Evolutionary conservation across 768 basidiomycete species (phyloP), one percentile per base, ranked within the genome.

Genomic region (Coprinopsis strossmayeri): DNA sequence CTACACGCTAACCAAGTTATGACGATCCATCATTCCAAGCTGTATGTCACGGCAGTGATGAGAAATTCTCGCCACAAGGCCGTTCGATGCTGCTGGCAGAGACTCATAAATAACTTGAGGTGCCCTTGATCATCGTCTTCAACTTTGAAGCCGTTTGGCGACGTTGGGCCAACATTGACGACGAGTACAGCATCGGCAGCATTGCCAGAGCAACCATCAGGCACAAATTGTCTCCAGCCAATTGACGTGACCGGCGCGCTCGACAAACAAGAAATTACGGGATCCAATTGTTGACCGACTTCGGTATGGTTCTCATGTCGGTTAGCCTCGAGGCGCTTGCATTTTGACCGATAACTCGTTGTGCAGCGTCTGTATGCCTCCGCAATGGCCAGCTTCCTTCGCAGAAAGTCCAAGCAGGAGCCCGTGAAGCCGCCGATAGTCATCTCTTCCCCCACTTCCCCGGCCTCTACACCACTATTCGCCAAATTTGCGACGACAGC

Each of bases 331-430:
- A 51, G 49, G 49, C 49, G 17, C 23, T 17, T 9, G 45, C 35
- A 21, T 37, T 34, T 32, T 45, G 43, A 45, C 43, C 25, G 21
- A 25, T 23, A 42, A 9, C 17, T 28, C 45, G 21, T 20, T 18
- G 32, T 20, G 21, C 26, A 27, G 25, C 30, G 46, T 25, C 37
- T 44, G 27, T 23, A 41, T 40, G 35, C 23, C 10, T 45, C 42
- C 44, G 61, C 64, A 61, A 79, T 80, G 78, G 71, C 74, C 55
- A 71, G 70, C 60, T 78, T 80, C 66, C 67, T 79, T 62, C 78
- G 74, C 66, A 78, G 66, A 67, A 77, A 76, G 59, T 51, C 57
- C 10, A 76, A 69, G 47, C 62, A 61, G 45, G 65, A 65, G 30
- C 30, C 61, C 45, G 39, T 45, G 39, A 46, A 61, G 24, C 39